Conservation (phyloP, 2,329 filamentous ascomycete genomes). For the Arthrobotrys iridis region DNA sequence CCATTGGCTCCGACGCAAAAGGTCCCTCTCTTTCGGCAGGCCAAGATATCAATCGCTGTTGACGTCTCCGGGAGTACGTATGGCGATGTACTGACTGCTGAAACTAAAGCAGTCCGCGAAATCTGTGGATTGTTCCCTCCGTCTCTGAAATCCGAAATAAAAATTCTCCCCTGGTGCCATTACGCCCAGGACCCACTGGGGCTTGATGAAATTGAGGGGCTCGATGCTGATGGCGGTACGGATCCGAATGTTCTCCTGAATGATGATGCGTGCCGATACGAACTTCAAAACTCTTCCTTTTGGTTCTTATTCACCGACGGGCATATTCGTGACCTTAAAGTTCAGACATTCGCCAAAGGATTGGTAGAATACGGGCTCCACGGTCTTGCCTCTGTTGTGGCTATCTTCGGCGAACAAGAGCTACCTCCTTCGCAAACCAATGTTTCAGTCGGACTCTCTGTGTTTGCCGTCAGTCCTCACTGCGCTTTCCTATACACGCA, state of each 20-base stretch:
- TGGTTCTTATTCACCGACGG: background rate
- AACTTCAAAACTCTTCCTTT: background rate
- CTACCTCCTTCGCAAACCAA: background rate
- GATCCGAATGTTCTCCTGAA: background rate
- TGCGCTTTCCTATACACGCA: background rate
- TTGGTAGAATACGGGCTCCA: background rate
- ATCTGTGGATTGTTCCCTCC: background rate
- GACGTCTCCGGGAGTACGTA: conserved; percentile 1
- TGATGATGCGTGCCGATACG: background rate
- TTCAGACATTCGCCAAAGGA: background rate
- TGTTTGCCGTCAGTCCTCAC: background rate
- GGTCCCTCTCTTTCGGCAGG: background rate
- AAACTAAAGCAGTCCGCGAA: background rate
- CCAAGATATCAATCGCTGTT: background rate
- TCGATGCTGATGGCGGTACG: background rate
- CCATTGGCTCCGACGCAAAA: no score
- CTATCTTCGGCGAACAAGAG: background rate
- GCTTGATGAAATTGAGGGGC: background rate
- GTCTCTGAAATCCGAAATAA: background rate
- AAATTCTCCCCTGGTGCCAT: background rate
- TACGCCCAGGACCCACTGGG: background rate
- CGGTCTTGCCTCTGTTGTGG: background rate
- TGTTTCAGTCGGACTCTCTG: background rate
- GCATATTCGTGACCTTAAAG: background rate
- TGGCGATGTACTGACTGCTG: background rate